A percentile compares a stretch with the other conserved stretches of the same genome.
phyloP scores from a whole-genome alignment of 2,329 filamentous ascomycete genomes.

The Monosporascus sp. region DNA sequence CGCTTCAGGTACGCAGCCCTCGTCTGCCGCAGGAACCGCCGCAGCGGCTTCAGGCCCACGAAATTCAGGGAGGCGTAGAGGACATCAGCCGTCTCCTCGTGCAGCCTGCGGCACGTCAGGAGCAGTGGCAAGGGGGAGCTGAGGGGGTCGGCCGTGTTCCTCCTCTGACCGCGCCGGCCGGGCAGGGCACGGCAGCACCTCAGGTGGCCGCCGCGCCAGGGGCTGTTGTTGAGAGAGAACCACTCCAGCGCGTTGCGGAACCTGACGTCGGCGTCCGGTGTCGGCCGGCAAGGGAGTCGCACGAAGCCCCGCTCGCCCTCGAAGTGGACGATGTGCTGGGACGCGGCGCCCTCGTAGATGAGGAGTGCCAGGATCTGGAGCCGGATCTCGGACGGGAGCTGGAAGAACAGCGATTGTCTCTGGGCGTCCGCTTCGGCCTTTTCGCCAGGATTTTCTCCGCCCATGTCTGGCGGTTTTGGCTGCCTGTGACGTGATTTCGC shows the following conservation, averaged over 20 bases:
- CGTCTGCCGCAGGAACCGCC: not conserved
- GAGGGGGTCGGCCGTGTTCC: not conserved
- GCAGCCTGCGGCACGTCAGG: not conserved
- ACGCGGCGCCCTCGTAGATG: not conserved
- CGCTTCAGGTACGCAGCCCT: not conserved
- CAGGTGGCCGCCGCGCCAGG: constrained; percentile 3
- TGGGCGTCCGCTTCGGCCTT: not conserved
- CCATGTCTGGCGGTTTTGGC: too few relatives aligned
- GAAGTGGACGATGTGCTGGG: constrained; percentile 2
- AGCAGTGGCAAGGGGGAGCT: not conserved
- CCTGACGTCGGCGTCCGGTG: not conserved
- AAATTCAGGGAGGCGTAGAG: constrained; percentile 1
- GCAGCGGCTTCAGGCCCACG: constrained; percentile 1
- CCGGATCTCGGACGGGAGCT: constrained; percentile 1
- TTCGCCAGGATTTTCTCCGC: too few relatives aligned
- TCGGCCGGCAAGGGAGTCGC: not conserved
- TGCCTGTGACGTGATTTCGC: too few relatives aligned
- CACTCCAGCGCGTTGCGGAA: not conserved
- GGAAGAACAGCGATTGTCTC: not conserved
- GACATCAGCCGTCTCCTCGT: constrained; percentile 1
- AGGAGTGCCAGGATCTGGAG: not conserved
- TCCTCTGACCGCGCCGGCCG: not conserved
- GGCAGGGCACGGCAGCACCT: not conserved
- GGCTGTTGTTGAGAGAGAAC: not conserved
- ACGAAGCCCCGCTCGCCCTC: not conserved